A percentile compares a stretch with the other conserved stretches of the same genome.
Evolutionary conservation across 495 filamentous ascomycete species (phyloP).

Genomic region (Penicillium salamii): DNA sequence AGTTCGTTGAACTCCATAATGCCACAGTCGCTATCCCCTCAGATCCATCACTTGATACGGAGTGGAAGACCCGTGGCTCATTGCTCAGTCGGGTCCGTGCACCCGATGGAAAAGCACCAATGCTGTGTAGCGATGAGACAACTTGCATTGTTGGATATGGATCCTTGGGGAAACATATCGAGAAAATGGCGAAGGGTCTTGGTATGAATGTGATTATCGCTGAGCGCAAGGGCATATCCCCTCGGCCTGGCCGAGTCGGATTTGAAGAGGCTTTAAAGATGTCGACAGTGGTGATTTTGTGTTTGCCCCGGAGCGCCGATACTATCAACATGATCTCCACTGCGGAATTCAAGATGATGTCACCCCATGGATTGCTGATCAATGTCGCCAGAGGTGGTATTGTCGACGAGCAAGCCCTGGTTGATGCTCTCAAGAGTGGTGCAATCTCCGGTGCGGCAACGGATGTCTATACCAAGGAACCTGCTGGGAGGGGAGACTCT

Average conservation of each 20-base stretch:
- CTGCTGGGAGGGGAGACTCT: constrained; percentile 31
- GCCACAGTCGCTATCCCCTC: background rate
- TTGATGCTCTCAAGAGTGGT: constrained; percentile 40
- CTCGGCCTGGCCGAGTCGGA: constrained; percentile 31
- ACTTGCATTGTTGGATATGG: constrained; percentile 54
- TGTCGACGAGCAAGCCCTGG: constrained; percentile 51
- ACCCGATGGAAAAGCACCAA: constrained; percentile 34
- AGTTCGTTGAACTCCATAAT: constrained; percentile 36
- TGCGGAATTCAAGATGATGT: constrained; percentile 50
- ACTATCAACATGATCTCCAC: constrained; percentile 45
- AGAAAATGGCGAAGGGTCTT: constrained; percentile 27
- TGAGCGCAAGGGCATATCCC: constrained; percentile 39
- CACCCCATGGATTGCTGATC: constrained; percentile 43
- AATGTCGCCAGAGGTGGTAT: constrained; percentile 59
- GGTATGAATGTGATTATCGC: constrained; percentile 54
- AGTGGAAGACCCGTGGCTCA: constrained; percentile 21
- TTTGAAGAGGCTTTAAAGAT: constrained; percentile 43
- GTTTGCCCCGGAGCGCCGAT: constrained; percentile 38
- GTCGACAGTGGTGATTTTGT: constrained; percentile 45
- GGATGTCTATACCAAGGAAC: constrained; percentile 55
- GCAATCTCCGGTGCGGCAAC: constrained; percentile 50
- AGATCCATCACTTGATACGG: constrained; percentile 4
- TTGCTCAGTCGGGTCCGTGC: constrained; percentile 18
- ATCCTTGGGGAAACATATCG: constrained; percentile 42
- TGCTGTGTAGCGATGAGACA: constrained; percentile 41